These are phyloP conservation scores for Venturia carpophila DNA, from an alignment of 2,329 filamentous ascomycete species.

Conservation along the genomic window DNA sequence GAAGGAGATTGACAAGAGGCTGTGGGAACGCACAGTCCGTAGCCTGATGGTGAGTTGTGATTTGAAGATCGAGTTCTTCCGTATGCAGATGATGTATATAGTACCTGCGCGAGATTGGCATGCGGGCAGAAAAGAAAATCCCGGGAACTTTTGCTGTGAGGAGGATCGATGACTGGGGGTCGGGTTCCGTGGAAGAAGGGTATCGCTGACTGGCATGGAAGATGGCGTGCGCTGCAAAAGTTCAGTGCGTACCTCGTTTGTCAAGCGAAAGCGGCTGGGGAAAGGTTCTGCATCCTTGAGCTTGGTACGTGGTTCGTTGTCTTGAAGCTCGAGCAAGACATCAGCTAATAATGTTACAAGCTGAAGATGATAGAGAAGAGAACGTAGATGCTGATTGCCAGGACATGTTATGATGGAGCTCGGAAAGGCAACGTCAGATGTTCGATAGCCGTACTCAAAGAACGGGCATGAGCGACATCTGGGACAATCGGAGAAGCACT, in stretches of 20 bases:
- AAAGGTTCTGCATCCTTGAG: background rate
- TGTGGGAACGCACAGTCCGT: background rate
- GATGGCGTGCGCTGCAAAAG: background rate
- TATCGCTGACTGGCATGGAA: background rate
- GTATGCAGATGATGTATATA: background rate
- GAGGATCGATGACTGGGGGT: background rate
- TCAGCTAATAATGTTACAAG: no score
- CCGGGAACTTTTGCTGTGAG: background rate
- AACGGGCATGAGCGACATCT: no score
- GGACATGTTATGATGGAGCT: no score
- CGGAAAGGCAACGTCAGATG: no score
- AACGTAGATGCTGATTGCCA: no score
- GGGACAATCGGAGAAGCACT: no score
- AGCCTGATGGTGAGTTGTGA: background rate
- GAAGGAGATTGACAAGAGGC: background rate
- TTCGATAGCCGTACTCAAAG: no score
- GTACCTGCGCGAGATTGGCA: background rate
- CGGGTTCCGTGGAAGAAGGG: background rate
- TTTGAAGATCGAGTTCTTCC: background rate
- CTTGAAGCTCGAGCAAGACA: no score
- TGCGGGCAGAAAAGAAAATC: background rate
- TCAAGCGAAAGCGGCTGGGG: background rate
- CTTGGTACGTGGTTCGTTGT: background rate
- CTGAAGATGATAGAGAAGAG: no score
- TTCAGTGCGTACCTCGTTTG: background rate